Evolutionary conservation across 2,329 filamentous ascomycete species (phyloP), one percentile per base, ranked within the genome.

Genomic region (Septoria linicola): DNA sequence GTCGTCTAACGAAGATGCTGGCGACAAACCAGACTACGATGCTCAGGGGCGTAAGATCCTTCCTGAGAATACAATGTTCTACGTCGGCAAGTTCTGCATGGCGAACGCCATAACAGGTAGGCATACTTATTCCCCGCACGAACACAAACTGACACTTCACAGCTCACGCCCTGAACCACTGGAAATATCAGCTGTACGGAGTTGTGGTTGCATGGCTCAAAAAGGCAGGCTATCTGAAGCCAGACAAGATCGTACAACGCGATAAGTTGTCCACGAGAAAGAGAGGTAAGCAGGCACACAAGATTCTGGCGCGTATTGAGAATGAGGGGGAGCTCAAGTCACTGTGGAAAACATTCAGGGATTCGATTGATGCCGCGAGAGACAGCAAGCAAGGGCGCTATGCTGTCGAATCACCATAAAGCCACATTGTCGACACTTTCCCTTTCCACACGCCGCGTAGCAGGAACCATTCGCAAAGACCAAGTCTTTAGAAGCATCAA

Each of bases 161-260:
- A 32, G 84, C 86, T 0, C 88, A 92, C 63, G 79, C 78, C 1
- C 76, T 92, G 3, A 77, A 82, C 3, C 88, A 93, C 69, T 91
- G 88, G 88, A 84, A 85, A 50, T 81, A 80, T 53, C 80, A 83
- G 39, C 80, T 92, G n/a, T 84, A 87, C 63, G 78, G 84, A 57
- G 87, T 80, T 78, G 83, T 91, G 0, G 75, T 85, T 19, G 76
- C 78, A 21, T 81, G 80, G 46, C 79, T 93, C 0, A 69, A 76
- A 19, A 68, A 68, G 1, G 75, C 83, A 52, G 82, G 81, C 0
- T 77, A 85, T 57, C 74, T 85, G 56, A 73, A 72, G 0, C 70
- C 81, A 1, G 70, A 77, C 8, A 78, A 82, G 62, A 72, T 89
- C 25, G 72, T 82, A 1, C 74, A 82, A 64, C 75, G 85, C 7